Evolutionary conservation across 2,329 filamentous ascomycete genomes (phyloP).

Genomic region (Cordyceps farinosa): DNA sequence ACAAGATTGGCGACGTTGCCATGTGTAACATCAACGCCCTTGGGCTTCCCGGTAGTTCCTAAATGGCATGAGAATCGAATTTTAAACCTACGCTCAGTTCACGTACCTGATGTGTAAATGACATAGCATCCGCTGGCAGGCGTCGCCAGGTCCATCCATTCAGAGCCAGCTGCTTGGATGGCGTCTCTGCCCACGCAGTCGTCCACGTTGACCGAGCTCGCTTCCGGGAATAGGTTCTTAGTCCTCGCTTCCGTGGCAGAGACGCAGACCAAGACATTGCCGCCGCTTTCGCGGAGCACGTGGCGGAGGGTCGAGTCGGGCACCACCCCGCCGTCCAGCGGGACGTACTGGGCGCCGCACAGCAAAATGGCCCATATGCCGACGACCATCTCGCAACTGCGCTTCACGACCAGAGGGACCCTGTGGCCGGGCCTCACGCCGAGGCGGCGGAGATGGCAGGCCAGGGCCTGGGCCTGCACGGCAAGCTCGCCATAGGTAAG

Average conservation of each 20-base stretch:
- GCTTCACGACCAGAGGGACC: slow-evolving; percentile 52
- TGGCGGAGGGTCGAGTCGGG: slow-evolving; percentile 46
- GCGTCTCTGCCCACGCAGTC: slow-evolving; percentile 18
- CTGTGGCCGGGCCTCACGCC: slow-evolving; percentile 44
- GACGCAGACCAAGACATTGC: slow-evolving; percentile 46
- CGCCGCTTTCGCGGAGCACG: slow-evolving; percentile 46
- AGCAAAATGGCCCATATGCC: slow-evolving; percentile 55
- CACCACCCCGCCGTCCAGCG: slow-evolving; percentile 54
- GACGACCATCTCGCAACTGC: slow-evolving; percentile 54
- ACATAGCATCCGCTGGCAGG: slow-evolving; percentile 42
- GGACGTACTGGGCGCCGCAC: slow-evolving; percentile 57
- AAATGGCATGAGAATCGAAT: slow-evolving; percentile 20
- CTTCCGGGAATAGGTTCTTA: slow-evolving; percentile 24
- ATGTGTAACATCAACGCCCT: slow-evolving; percentile 57
- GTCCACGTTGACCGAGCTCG: slow-evolving; percentile 30
- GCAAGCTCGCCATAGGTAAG: slow-evolving; percentile 47
- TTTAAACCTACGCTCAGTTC: neutral
- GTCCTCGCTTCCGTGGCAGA: slow-evolving; percentile 35
- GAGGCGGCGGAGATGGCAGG: slow-evolving; percentile 34
- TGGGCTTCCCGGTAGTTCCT: slow-evolving; percentile 54
- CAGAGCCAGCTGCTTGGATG: neutral
- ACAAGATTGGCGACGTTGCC: slow-evolving; percentile 52
- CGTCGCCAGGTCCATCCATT: slow-evolving; percentile 31
- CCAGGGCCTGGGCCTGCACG: slow-evolving; percentile 39
- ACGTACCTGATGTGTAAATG: slow-evolving; percentile 52